A percentile compares a stretch with the other conserved stretches of the same genome.
These are phyloP conservation scores for Petunia axillaris DNA, from an alignment of 257 asterid species.

Conservation along the genomic window DNA sequence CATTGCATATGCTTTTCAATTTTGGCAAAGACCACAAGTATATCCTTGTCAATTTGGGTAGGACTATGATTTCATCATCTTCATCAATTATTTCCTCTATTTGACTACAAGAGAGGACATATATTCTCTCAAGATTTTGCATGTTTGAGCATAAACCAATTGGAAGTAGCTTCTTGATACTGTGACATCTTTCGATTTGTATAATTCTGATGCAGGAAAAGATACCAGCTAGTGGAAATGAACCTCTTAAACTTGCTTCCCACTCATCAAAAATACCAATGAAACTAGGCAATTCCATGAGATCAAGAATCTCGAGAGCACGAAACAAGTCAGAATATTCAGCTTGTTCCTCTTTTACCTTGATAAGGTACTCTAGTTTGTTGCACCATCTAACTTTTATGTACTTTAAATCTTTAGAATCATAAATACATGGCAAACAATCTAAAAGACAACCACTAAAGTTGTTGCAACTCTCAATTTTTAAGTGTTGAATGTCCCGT, in stretches of 20 bases:
- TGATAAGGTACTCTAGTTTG: conserved; percentile 28
- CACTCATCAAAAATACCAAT: not conserved
- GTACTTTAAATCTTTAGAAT: not conserved
- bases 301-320: conserved; percentile 22
- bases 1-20: conserved; percentile 30
- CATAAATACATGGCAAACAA: not conserved
- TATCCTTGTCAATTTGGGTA: conserved; percentile 10
- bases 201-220: conserved; percentile 26
- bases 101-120: not conserved
- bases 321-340: not conserved
- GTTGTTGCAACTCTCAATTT: conserved; percentile 7
- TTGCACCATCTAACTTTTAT: not conserved
- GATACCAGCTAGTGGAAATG: not conserved
- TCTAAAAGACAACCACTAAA: conserved; percentile 12
- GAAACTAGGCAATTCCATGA: conserved; percentile 9
- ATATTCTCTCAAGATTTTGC: conserved; percentile 19
- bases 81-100: conserved; percentile 25
- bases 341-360: not conserved
- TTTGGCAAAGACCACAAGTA: conserved; percentile 26
- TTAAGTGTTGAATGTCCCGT: conserved; percentile 25
- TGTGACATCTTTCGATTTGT: not conserved
- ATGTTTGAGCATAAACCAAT: conserved; percentile 3
- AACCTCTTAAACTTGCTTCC: not conserved
- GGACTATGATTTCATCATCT: not conserved
- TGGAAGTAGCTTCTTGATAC: conserved; percentile 23